phyloP scores from a whole-genome alignment of 768 basidiomycete genomes.

The Phlebiopsis flavidoalba region DNA sequence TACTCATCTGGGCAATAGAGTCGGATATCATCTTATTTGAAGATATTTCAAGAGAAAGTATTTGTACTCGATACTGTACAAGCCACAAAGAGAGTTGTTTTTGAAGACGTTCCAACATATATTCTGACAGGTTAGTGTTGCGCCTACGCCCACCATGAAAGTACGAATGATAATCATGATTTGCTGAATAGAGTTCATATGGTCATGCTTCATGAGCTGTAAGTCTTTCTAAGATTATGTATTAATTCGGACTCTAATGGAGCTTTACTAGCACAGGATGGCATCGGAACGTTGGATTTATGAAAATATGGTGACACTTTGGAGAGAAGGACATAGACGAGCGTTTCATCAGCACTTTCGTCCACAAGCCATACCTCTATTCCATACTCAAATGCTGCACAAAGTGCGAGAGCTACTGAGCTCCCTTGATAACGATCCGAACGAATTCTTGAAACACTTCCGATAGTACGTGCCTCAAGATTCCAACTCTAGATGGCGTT shows the following conservation, averaged over 20 bases:
- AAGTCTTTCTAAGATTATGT: not conserved
- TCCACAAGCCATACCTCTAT: not conserved
- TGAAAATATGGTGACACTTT: conserved; percentile 9
- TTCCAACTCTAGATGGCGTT: not conserved
- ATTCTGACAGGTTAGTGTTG: conserved; percentile 23
- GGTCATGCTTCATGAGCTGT: conserved; percentile 12
- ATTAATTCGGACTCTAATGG: not conserved
- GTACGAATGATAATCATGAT: not conserved
- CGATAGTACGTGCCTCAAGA: not conserved
- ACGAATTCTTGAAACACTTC: not conserved
- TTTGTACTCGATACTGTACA: conserved; percentile 27
- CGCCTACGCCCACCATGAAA: not conserved
- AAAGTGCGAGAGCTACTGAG: not conserved
- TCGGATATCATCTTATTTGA: not conserved
- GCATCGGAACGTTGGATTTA: conserved; percentile 5
- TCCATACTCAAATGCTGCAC: not conserved
- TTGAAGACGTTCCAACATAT: conserved; percentile 27
- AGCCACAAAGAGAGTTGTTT: conserved; percentile 29
- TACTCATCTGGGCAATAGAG: not conserved
- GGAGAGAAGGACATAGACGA: conserved; percentile 1
- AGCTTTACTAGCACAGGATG: conserved; percentile 1
- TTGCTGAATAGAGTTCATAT: conserved; percentile 13
- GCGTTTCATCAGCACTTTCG: conserved; percentile 10
- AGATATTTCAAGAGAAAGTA: conserved; percentile 14
- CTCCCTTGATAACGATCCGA: not conserved